A percentile compares a stretch with the other conserved stretches of the same genome.
These are phyloP conservation scores for Medicago arabica DNA, from an alignment of 306 rosid species.

Conservation along the genomic window DNA sequence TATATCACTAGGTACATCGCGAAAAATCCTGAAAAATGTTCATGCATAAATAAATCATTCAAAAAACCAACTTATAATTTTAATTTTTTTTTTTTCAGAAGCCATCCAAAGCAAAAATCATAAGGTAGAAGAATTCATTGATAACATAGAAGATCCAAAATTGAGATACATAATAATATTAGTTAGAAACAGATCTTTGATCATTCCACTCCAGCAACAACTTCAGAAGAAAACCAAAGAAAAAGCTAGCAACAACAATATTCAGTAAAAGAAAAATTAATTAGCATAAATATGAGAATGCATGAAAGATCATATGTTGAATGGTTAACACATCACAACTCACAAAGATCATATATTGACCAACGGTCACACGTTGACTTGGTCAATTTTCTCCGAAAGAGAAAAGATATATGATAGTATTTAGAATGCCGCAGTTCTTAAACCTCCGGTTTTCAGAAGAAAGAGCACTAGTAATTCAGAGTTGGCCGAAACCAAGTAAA, in stretches of 20 bases:
- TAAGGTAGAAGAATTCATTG: slow-evolving; percentile 21
- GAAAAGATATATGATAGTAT: slow-evolving; percentile 10
- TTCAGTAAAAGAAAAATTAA: slow-evolving; percentile 32
- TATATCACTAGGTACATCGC: slow-evolving; percentile 97
- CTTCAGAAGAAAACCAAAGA: slow-evolving; percentile 31
- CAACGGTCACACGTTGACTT: background rate
- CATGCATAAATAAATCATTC: slow-evolving; percentile 39
- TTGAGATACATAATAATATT: slow-evolving; percentile 2
- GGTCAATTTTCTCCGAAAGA: background rate
- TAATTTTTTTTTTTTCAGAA: background rate
- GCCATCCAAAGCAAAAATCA: background rate
- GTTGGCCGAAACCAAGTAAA: background rate
- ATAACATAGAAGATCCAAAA: slow-evolving; percentile 31
- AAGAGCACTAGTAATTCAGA: background rate
- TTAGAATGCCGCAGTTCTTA: slow-evolving; percentile 11
- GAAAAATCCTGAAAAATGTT: slow-evolving; percentile 81
- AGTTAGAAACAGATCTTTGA: slow-evolving; percentile 31
- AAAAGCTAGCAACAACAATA: slow-evolving; percentile 1
- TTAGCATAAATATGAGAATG: slow-evolving; percentile 19
- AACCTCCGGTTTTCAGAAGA: background rate
- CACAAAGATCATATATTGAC: slow-evolving; percentile 1
- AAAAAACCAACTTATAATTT: slow-evolving; percentile 19
- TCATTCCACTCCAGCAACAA: slow-evolving; percentile 32
- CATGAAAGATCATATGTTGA: background rate
- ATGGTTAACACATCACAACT: slow-evolving; percentile 18